These are phyloP conservation scores for Panaeolus papilionaceus DNA, from an alignment of 768 basidiomycete genomes.

Conservation along the genomic window DNA sequence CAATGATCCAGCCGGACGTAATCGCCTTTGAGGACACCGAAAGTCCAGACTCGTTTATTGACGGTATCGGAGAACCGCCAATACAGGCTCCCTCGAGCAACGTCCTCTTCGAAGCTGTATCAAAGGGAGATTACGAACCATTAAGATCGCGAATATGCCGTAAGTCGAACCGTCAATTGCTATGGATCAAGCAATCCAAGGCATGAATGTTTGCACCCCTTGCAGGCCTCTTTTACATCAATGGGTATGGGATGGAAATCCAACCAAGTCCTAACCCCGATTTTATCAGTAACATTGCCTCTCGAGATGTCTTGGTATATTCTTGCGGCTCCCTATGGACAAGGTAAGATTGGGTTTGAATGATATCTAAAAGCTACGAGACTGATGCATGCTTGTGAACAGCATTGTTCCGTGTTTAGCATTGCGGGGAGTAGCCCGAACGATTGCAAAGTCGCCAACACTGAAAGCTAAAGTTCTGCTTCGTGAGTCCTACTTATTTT, in stretches of 20 bases:
- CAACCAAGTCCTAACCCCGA: conserved; percentile 87
- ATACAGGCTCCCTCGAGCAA: conserved; percentile 57
- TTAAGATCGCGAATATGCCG: conserved; percentile 68
- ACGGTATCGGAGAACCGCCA: conserved; percentile 54
- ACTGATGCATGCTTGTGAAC: neutral
- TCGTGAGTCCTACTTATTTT: conserved; percentile 51
- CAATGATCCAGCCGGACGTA: conserved; percentile 48
- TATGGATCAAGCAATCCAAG: neutral
- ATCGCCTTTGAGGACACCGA: conserved; percentile 36
- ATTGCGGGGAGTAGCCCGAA: conserved; percentile 73
- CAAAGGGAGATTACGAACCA: conserved; percentile 60
- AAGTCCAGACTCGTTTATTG: conserved; percentile 49
- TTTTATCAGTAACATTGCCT: conserved; percentile 66
- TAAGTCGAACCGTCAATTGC: conserved; percentile 39
- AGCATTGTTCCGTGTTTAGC: conserved; percentile 89
- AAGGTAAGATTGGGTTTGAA: conserved; percentile 49
- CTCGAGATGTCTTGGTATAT: conserved; percentile 79
- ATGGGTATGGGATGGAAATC: conserved; percentile 91
- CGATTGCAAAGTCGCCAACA: conserved; percentile 61
- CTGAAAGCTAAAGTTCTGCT: conserved; percentile 86
- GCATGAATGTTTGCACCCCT: neutral
- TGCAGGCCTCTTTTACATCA: conserved; percentile 85
- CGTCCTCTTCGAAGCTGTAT: conserved; percentile 64
- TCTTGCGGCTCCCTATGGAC: conserved; percentile 97
- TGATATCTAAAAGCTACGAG: neutral